Base-by-base conservation (phyloP, 441 rosid species). In the Raphanus hybrid region DNA sequence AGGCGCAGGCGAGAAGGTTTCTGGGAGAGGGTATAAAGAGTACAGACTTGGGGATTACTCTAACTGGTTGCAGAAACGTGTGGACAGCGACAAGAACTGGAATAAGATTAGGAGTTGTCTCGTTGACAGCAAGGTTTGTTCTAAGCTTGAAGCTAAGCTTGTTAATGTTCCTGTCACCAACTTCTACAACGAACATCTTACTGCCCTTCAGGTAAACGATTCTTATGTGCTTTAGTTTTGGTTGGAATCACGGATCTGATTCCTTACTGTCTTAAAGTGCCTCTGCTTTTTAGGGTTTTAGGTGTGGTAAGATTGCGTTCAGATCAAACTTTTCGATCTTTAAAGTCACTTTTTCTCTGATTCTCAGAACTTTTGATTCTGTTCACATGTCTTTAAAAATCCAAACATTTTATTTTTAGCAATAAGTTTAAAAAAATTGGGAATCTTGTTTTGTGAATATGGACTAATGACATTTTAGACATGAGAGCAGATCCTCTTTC, bases 21-120 rank as follows among this genome's bases (percentile, higher is more conserved):
- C 88, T 0, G 87, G 62, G 0, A 87, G 12, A 70, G 98, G 98
- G 5, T 93, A 93, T 18, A 90, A 93, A 77, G 98, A 93, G 86
- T 91, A 91, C 69, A 85, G 80, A 16, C 87, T 93, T 64, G 96
- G 94, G 0, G 94, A 93, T 77, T 93, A 93, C 84, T 91, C 97
- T 2, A 59, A 86, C 61, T 93, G 97, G 98, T 70, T 95, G 81
- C 93, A 87, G 83, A 92, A 92, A 63, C 87, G 99, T 69, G 97
- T 95, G 20, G 81, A 37, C 11, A 75, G 41, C 58, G 39, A 71
- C 3, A 89, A 90, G 75, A 91, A 91, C 55, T 95, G 99, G 99
- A 89, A 84, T n/a, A 95, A 81, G 87, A 90, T 95, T 67, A 88
- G 81, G 86, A 92, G 99, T 74, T 95, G 99, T 80, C 87, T 95